These are phyloP conservation scores for Vigna radiata DNA, from an alignment of 306 rosid species.

Conservation along the genomic window DNA sequence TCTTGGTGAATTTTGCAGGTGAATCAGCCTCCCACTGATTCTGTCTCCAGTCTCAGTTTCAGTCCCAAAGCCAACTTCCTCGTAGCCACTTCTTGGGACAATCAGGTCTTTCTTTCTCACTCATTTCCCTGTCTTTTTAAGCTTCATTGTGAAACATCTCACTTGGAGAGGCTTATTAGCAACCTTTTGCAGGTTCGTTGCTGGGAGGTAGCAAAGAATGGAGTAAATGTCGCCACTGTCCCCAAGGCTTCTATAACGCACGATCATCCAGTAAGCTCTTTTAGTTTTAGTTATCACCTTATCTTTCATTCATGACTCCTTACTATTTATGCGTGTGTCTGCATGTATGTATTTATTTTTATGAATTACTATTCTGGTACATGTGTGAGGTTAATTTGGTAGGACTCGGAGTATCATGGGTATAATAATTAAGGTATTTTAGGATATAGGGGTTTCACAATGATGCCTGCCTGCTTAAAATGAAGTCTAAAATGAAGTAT, in stretches of 20 bases:
- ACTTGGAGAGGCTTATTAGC: background rate
- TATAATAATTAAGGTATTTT: background rate
- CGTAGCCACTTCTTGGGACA: constrained; percentile 95
- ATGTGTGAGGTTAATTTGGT: constrained; percentile 1
- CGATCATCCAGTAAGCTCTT: constrained; percentile 77
- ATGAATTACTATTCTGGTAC: background rate
- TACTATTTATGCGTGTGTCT: background rate
- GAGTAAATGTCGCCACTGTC: constrained; percentile 61
- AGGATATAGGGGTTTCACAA: background rate
- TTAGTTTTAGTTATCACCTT: constrained; percentile 6
- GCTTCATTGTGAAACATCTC: background rate
- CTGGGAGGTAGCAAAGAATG: constrained; percentile 85
- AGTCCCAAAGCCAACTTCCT: constrained; percentile 86
- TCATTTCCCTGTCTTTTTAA: background rate
- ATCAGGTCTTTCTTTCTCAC: constrained; percentile 61
- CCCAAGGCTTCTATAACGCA: constrained; percentile 90
- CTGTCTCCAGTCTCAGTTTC: constrained; percentile 85
- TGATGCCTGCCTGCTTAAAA: background rate
- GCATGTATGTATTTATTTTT: background rate
- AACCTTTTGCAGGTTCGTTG: constrained; percentile 71
- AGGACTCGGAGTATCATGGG: background rate
- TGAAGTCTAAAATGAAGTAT: constrained; percentile 2
- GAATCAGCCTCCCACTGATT: constrained; percentile 83
- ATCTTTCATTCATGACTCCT: background rate
- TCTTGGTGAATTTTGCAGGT: constrained; percentile 56